Percentiles rank a stretch among this genome's conserved stretches.
These are phyloP conservation scores for Akanthomyces lecanii DNA, from an alignment of 2,329 filamentous ascomycete species.

Conservation along the genomic window DNA sequence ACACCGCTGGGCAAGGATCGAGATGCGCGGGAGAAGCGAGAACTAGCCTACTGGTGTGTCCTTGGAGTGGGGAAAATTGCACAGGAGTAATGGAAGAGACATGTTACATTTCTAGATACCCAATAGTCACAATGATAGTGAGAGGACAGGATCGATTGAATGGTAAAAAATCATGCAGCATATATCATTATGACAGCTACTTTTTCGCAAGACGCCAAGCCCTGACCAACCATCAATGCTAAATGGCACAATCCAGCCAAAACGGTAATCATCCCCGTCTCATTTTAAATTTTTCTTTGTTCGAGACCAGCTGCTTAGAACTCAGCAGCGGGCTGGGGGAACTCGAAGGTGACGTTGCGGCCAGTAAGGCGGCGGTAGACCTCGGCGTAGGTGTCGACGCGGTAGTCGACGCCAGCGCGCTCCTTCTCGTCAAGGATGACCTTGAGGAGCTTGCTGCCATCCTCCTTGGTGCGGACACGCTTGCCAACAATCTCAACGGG, in stretches of 20 bases:
- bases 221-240: constrained; percentile 38
- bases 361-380: constrained; percentile 98
- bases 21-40: constrained; percentile 70
- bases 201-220: constrained; percentile 46
- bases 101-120: constrained; percentile 36
- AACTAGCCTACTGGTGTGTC: constrained; percentile 94
- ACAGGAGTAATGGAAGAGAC: constrained; percentile 33
- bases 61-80: constrained; percentile 80
- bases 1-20: constrained; percentile 49
- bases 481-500: constrained; percentile 99
- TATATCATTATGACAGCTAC: constrained; percentile 45
- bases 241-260: constrained; percentile 26
- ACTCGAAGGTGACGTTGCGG: constrained; percentile 96
- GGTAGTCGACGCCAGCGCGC: constrained; percentile 98
- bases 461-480: constrained; percentile 97
- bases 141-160: constrained; percentile 1
- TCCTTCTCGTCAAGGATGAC: constrained; percentile 99
- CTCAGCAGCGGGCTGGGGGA: constrained; percentile 80
- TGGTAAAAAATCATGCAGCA: constrained; percentile 17
- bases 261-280: constrained; percentile 25
- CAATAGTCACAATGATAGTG: constrained; percentile 22
- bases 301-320: constrained; percentile 57
- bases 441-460: constrained; percentile 97
- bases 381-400: constrained; percentile 98
- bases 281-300: constrained; percentile 12